A percentile compares a stretch with the other conserved stretches of the same genome.
Conservation (phyloP, 139 green algal species). For the Nannochloris sp. region DNA sequence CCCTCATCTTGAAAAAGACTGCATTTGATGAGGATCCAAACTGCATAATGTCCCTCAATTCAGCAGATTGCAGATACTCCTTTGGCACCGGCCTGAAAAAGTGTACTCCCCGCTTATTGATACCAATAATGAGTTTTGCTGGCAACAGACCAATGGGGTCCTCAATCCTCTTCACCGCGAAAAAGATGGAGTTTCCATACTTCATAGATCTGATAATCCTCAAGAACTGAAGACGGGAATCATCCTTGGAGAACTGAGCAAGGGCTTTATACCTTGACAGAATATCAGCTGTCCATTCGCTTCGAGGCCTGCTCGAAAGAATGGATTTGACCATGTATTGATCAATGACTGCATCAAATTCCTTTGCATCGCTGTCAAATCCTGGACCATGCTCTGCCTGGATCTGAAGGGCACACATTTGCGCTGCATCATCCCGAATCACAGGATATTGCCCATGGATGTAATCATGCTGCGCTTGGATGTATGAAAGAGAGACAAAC, state of each 20-base stretch:
- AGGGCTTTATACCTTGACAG: constrained; percentile 64
- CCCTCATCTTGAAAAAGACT: constrained; percentile 98
- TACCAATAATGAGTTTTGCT: constrained; percentile 85
- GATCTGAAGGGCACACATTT: constrained; percentile 88
- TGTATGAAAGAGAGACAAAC: constrained; percentile 92
- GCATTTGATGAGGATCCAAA: constrained; percentile 76
- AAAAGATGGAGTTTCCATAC: constrained; percentile 82
- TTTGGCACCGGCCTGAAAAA: constrained; percentile 88
- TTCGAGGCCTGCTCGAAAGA: constrained; percentile 54
- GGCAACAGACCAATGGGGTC: constrained; percentile 94
- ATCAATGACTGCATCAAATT: constrained; percentile 54
- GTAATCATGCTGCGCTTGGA: constrained; percentile 81
- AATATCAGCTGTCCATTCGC: constrained; percentile 79
- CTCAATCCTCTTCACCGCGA: constrained; percentile 74
- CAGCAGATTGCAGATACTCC: constrained; percentile 93
- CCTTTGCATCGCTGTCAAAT: constrained; percentile 46
- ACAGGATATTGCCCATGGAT: constrained; percentile 92
- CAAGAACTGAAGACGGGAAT: constrained; percentile 83
- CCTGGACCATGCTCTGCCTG: constrained; percentile 60
- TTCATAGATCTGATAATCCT: constrained; percentile 87
- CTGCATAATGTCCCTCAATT: constrained; percentile 98
- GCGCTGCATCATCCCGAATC: constrained; percentile 82
- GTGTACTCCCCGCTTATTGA: constrained; percentile 93
- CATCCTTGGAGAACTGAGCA: constrained; percentile 77
- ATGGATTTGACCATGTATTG: constrained; percentile 55